Percentiles rank a stretch among this genome's conserved stretches.
Conservation (phyloP, 768 basidiomycete species). For the Psilocybe azurescens region DNA sequence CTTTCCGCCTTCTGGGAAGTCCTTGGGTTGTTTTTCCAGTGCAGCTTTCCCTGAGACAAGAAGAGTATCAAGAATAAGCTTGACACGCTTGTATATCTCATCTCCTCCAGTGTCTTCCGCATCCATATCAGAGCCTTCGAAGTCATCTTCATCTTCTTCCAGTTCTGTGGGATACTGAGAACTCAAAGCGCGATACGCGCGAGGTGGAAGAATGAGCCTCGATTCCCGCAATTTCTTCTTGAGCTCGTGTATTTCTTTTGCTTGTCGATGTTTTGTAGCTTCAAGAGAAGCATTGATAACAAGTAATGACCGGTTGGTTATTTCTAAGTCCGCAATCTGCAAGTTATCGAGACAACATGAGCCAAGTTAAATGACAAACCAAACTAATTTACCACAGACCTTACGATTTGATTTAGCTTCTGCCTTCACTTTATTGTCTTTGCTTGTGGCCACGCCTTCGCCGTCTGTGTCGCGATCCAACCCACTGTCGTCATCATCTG, state of each 20-base stretch:
- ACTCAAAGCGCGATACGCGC: constrained; percentile 58
- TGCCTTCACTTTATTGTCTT: constrained; percentile 63
- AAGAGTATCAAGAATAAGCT: constrained; percentile 64
- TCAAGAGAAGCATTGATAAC: constrained; percentile 87
- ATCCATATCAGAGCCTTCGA: constrained; percentile 51
- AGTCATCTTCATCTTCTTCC: constrained; percentile 50
- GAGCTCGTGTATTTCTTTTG: constrained; percentile 85
- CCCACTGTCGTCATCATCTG: constrained; percentile 29
- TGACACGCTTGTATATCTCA: constrained; percentile 66
- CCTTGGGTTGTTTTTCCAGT: constrained; percentile 59
- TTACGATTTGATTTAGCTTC: constrained; percentile 89
- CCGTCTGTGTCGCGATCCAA: constrained; percentile 37
- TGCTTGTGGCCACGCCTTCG: constrained; percentile 31
- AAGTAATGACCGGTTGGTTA: constrained; percentile 85
- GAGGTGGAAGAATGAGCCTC: constrained; percentile 77
- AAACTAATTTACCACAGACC: constrained; percentile 44
- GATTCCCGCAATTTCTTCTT: constrained; percentile 84
- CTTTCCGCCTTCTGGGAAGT: constrained; percentile 50
- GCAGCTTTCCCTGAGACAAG: constrained; percentile 64
- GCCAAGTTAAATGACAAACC: not conserved
- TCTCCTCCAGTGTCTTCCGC: constrained; percentile 56
- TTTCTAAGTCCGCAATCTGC: constrained; percentile 92
- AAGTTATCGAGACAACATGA: constrained; percentile 3
- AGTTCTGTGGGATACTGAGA: constrained; percentile 50
- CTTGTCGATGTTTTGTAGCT: constrained; percentile 77